A percentile compares a stretch with the other conserved stretches of the same genome.
phyloP scores from a whole-genome alignment of 306 rosid genomes.

The Malus fusca region DNA sequence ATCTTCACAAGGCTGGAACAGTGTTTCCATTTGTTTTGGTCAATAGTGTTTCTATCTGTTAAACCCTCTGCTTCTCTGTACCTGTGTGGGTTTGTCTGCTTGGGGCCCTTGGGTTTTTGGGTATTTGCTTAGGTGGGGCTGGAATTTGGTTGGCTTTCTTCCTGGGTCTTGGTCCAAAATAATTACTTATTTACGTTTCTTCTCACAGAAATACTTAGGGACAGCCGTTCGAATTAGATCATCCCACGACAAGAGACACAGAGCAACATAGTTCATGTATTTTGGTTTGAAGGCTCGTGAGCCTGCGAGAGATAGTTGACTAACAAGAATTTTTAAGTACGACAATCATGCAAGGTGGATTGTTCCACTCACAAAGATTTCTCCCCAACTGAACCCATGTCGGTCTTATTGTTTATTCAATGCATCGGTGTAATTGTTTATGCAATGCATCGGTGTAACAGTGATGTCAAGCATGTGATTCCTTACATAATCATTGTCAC shows the following conservation, averaged over 20 bases:
- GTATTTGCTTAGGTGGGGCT: neutral
- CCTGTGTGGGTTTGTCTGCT: neutral
- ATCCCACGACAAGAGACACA: too few species aligned
- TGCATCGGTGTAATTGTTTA: neutral
- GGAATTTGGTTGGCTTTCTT: neutral
- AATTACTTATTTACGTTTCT: neutral
- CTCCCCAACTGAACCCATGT: too few species aligned
- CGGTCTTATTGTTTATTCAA: neutral
- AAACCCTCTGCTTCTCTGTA: neutral
- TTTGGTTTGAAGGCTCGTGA: too few species aligned
- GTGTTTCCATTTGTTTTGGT: neutral
- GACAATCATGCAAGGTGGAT: too few species aligned
- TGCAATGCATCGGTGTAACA: neutral
- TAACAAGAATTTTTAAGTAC: too few species aligned
- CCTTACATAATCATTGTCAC: neutral
- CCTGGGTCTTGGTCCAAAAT: neutral
- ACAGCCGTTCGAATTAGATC: too few species aligned
- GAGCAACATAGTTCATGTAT: neutral
- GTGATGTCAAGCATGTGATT: neutral
- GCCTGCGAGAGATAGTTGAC: too few species aligned
- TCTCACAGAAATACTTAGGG: too few species aligned
- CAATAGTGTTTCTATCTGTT: too few species aligned
- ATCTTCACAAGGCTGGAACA: constrained; percentile 25
- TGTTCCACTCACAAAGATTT: too few species aligned
- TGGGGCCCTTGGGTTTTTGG: constrained; percentile 2